Evolutionary conservation across 768 basidiomycete genomes (phyloP).

Genomic region (Tylopilus cervinicoccineus): DNA sequence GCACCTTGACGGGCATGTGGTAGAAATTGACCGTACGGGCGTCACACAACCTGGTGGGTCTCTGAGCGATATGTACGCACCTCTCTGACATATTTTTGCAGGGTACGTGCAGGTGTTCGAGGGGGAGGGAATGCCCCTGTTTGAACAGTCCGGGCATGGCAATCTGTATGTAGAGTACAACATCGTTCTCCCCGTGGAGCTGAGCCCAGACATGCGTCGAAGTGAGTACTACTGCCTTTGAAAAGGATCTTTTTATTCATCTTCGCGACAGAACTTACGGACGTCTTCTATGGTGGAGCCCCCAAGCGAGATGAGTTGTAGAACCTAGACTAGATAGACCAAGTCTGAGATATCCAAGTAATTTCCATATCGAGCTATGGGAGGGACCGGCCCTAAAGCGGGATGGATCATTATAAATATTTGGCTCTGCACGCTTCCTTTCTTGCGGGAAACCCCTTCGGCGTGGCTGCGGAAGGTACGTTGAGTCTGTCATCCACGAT

Average conservation of each 20-base stretch:
- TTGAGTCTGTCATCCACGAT: neutral
- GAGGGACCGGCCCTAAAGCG: conserved; percentile 31
- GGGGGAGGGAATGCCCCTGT: conserved; percentile 87
- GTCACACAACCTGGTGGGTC: conserved; percentile 87
- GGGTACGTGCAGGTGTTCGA: conserved; percentile 82
- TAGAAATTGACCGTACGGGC: conserved; percentile 64
- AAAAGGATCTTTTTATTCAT: conserved; percentile 3
- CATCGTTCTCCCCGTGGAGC: conserved; percentile 77
- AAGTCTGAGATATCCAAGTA: conserved; percentile 3
- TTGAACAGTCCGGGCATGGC: conserved; percentile 56
- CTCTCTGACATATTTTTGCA: conserved; percentile 27
- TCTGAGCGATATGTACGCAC: neutral
- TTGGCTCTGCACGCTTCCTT: neutral
- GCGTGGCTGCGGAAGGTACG: conserved; percentile 17
- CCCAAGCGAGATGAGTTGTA: conserved; percentile 40
- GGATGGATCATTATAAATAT: conserved; percentile 11
- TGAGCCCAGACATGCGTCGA: conserved; percentile 61
- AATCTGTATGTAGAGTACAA: conserved; percentile 92
- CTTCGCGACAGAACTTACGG: conserved; percentile 45
- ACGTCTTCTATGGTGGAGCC: conserved; percentile 45
- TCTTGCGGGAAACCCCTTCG: conserved; percentile 33
- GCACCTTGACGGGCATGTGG: conserved; percentile 83
- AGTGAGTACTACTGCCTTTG: conserved; percentile 49
- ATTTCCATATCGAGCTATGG: conserved; percentile 16
- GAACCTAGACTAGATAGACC: conserved; percentile 8